Percentiles rank a stretch among this genome's conserved stretches.
These are phyloP conservation scores for Microcera coccophila DNA, from an alignment of 2,329 filamentous ascomycete genomes.

Conservation along the genomic window DNA sequence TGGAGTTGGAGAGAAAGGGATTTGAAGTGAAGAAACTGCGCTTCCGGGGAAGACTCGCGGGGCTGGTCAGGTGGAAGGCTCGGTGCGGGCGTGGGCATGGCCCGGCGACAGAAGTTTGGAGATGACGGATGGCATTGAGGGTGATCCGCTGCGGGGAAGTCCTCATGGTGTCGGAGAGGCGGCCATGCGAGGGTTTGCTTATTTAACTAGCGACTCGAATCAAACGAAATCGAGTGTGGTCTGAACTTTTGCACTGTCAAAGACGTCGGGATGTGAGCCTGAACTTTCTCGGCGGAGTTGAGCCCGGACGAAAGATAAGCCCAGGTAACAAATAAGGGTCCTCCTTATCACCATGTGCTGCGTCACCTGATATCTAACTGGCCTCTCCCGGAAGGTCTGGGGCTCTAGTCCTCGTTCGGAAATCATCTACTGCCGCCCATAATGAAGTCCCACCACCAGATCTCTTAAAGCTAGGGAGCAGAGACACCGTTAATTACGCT, in stretches of 20 bases:
- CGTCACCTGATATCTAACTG: slow-evolving; percentile 11
- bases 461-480: slow-evolving; percentile 28
- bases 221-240: neutral
- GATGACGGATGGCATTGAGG: slow-evolving; percentile 27
- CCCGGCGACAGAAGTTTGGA: slow-evolving; percentile 27
- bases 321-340: neutral
- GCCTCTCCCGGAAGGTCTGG: neutral
- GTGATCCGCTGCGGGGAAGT: slow-evolving; percentile 31
- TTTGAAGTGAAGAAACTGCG: slow-evolving; percentile 66
- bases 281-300: neutral
- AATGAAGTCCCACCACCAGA: slow-evolving; percentile 28
- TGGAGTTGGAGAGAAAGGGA: slow-evolving; percentile 46
- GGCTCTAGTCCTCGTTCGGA: slow-evolving; percentile 23
- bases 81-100: slow-evolving; percentile 27
- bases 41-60: slow-evolving; percentile 47
- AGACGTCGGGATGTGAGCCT: slow-evolving; percentile 1
- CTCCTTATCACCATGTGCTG: slow-evolving; percentile 11
- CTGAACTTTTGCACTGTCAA: neutral
- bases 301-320: slow-evolving; percentile 1
- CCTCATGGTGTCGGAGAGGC: slow-evolving; percentile 30
- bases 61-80: slow-evolving; percentile 45
- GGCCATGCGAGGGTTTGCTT: slow-evolving; percentile 19
- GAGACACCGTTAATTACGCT: slow-evolving; percentile 29
- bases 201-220: slow-evolving; percentile 5
- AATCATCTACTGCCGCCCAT: slow-evolving; percentile 25